These are phyloP conservation scores for Aspergillus pseudotamarii DNA, from an alignment of 2,329 filamentous ascomycete genomes.

Conservation along the genomic window DNA sequence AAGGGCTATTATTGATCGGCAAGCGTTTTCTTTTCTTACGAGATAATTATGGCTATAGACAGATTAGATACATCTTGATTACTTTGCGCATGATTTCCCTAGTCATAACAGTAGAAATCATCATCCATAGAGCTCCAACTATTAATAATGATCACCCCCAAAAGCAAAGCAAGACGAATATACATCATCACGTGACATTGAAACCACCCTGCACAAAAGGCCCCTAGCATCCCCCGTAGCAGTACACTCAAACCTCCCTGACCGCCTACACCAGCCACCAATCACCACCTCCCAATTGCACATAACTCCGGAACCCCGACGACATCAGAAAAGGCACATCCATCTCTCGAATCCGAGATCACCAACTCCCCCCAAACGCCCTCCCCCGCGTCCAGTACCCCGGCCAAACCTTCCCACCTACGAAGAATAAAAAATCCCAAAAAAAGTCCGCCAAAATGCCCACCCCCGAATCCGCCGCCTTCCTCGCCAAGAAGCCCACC, in stretches of 20 bases:
- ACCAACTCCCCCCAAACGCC: constrained; percentile 21
- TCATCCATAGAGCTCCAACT: no score
- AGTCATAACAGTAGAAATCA: no score
- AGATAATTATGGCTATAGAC: background rate
- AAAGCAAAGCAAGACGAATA: background rate
- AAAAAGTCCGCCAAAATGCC: constrained; percentile 53
- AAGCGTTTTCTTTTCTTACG: constrained; percentile 7
- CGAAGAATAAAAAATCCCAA: background rate
- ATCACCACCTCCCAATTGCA: constrained; percentile 31
- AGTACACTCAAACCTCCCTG: background rate
- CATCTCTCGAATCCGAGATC: constrained; percentile 16
- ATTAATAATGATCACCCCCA: no score
- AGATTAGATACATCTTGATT: background rate
- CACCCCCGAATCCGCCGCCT: constrained; percentile 65
- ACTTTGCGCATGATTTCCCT: background rate
- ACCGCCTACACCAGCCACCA: constrained; percentile 30
- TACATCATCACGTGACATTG: background rate
- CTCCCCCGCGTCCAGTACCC: constrained; percentile 2
- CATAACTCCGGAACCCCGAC: constrained; percentile 11
- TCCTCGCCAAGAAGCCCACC: constrained; percentile 67
- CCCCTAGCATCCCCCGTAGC: background rate
- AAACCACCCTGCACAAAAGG: background rate
- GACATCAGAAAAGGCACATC: constrained; percentile 15
- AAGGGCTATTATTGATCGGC: background rate
- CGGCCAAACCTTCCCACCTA: background rate